phyloP scores from a whole-genome alignment of 441 rosid genomes.

The Populus tomentosa region DNA sequence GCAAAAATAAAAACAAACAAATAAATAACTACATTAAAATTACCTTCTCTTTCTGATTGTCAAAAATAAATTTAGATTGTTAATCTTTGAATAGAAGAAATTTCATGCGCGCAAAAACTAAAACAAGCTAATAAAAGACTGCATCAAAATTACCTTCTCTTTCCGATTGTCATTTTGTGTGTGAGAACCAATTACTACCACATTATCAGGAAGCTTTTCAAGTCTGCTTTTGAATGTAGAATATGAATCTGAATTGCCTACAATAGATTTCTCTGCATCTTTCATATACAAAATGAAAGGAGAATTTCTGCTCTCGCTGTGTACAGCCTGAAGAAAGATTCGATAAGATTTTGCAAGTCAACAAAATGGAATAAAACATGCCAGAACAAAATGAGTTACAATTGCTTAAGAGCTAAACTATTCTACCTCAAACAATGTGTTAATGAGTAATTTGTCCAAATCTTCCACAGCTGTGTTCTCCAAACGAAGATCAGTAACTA shows the following conservation, averaged over 20 bases:
- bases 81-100: neutral
- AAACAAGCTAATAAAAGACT: neutral
- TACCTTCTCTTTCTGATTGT: slow-evolving; percentile 78
- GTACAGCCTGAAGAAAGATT: slow-evolving; percentile 41
- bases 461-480: slow-evolving; percentile 51
- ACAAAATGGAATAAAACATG: slow-evolving; percentile 11
- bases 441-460: slow-evolving; percentile 57
- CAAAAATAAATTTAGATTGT: slow-evolving; percentile 5
- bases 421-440: slow-evolving; percentile 67
- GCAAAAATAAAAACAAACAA: neutral
- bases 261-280: slow-evolving; percentile 78
- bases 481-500: slow-evolving; percentile 63
- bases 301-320: slow-evolving; percentile 54
- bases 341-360: slow-evolving; percentile 10
- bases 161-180: slow-evolving; percentile 65
- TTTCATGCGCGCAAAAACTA: neutral
- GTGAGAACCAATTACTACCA: slow-evolving; percentile 66
- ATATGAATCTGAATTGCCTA: slow-evolving; percentile 57
- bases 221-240: slow-evolving; percentile 56
- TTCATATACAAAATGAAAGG: slow-evolving; percentile 77
- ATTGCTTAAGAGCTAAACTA: neutral
- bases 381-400: slow-evolving; percentile 4
- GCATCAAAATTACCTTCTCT: slow-evolving; percentile 52
- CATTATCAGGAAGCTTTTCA: slow-evolving; percentile 66
- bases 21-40: neutral